Evolutionary conservation across 495 filamentous ascomycete genomes (phyloP).

Genomic region (Annulohypoxylon maeteangense): DNA sequence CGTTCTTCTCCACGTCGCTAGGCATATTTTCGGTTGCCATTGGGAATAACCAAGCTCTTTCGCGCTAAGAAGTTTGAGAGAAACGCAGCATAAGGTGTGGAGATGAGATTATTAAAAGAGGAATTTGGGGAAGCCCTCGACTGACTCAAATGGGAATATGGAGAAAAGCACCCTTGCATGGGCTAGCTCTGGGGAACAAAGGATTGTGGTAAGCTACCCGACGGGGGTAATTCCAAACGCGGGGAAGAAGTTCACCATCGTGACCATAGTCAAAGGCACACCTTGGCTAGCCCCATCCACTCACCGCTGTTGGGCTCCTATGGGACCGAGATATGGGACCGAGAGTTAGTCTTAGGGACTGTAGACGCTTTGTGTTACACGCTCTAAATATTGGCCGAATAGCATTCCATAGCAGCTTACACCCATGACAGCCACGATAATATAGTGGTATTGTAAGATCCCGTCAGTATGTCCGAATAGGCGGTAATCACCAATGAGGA

Average conservation of each 20-base stretch:
- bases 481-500: conserved; percentile 22
- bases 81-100: conserved; percentile 10
- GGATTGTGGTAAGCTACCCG: conserved; percentile 15
- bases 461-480: conserved; percentile 24
- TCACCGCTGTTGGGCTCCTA: conserved; percentile 12
- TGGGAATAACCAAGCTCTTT: conserved; percentile 20
- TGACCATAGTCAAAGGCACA: conserved; percentile 32
- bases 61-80: neutral
- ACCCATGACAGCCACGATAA: conserved; percentile 13
- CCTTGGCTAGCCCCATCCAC: conserved; percentile 2
- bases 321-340: conserved; percentile 24
- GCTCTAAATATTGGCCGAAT: conserved; percentile 19
- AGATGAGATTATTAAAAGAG: conserved; percentile 16
- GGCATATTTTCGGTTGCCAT: conserved; percentile 39
- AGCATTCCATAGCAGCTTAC: neutral
- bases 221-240: conserved; percentile 29
- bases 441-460: conserved; percentile 9
- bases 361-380: conserved; percentile 28
- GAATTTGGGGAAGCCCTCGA: conserved; percentile 14
- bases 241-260: conserved; percentile 34
- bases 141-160: conserved; percentile 1
- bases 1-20: conserved; percentile 45
- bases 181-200: conserved; percentile 27
- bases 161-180: conserved; percentile 23
- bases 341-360: neutral